Evolutionary conservation across 495 filamentous ascomycete genomes (phyloP), one percentile per base, ranked within the genome.

Genomic region (Neurospora africana): DNA sequence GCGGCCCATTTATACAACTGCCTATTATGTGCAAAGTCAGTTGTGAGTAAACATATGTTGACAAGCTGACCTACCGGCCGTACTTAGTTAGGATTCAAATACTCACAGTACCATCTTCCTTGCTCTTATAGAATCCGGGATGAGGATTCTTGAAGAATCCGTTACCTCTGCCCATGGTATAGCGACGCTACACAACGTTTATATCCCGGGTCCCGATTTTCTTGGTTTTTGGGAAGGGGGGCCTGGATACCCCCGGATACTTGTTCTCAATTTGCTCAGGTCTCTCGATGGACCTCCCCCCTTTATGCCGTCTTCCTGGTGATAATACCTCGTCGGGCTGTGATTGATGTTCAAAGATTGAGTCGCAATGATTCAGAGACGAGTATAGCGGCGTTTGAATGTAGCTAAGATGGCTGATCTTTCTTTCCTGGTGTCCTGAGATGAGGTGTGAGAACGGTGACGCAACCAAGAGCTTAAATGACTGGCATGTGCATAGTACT

Each of bases 1-100:
- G 84, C 10, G 89, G 87, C 61, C 70, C 75, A 17, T 73, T 70
- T 8, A 70, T 30, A 23, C 61, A 73, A 3, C 35, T 75, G 37
- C 47, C 68, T 36, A 23, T 73, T 7, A 53, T 33, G 15, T 19
- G 38, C 21, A 23, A 53, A 23, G 44, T 13, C 21, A 23, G 21
- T 35, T 72, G 37, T 10, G 37, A 67, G 68, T 70, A 39, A 33
- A 38, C n/a, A 23, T 69, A 6, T 10, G 10, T 30, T 61, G 53
- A 30, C 53, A 58, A 58, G 5, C 39, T 40, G 15, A 15, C 39
- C 39, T 17, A 15, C 15, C 39, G 13, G 13, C 13, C 38, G 39
- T 17, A 17, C 39, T 40, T 40, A 15, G 53, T 30, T 33, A 13
- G 23, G 21, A 30, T 61, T 61, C 53, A 61, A 47, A 13, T 17